phyloP scores from a whole-genome alignment of 1,139 yeast species.

The Citeromyces siamensis region DNA sequence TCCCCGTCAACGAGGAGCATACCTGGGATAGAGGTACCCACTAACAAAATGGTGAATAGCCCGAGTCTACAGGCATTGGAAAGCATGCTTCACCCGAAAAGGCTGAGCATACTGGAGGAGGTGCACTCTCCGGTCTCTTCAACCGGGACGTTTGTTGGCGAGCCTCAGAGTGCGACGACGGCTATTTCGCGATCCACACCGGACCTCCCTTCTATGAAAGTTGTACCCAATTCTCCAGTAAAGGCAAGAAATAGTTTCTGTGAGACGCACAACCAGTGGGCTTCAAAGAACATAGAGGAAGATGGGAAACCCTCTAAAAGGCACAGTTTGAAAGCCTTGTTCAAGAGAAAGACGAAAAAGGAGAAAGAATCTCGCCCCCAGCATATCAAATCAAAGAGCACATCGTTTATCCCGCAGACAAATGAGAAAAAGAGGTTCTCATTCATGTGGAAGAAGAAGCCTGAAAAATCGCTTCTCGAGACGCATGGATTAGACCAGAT shows the following conservation, averaged over 20 bases:
- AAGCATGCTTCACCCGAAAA: conserved; percentile 26
- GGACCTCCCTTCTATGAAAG: background rate
- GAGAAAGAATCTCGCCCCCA: conserved; percentile 5
- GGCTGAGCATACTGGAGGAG: conserved; percentile 1
- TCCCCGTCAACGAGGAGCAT: conserved; percentile 26
- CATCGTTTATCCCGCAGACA: conserved; percentile 7
- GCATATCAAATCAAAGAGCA: conserved; percentile 12
- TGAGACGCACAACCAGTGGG: background rate
- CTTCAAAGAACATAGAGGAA: background rate
- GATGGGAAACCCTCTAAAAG: conserved; percentile 5
- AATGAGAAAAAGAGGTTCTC: conserved; percentile 4
- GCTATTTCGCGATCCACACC: too few species aligned
- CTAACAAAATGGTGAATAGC: conserved; percentile 28
- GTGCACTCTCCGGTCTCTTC: background rate
- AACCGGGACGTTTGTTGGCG: background rate
- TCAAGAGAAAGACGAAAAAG: conserved; percentile 6
- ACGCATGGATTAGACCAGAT: conserved; percentile 15
- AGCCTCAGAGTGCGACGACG: too few species aligned
- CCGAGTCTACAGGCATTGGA: conserved; percentile 46
- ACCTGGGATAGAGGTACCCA: conserved; percentile 15
- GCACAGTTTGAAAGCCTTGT: conserved; percentile 6
- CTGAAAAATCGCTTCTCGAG: conserved; percentile 9
- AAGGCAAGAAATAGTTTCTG: background rate
- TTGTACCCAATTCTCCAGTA: background rate
- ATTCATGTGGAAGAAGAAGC: conserved; percentile 5